A percentile compares a stretch with the other conserved stretches of the same genome.
Evolutionary conservation across 2,329 filamentous ascomycete genomes (phyloP).

Genomic region (Aaosphaeria arxii): DNA sequence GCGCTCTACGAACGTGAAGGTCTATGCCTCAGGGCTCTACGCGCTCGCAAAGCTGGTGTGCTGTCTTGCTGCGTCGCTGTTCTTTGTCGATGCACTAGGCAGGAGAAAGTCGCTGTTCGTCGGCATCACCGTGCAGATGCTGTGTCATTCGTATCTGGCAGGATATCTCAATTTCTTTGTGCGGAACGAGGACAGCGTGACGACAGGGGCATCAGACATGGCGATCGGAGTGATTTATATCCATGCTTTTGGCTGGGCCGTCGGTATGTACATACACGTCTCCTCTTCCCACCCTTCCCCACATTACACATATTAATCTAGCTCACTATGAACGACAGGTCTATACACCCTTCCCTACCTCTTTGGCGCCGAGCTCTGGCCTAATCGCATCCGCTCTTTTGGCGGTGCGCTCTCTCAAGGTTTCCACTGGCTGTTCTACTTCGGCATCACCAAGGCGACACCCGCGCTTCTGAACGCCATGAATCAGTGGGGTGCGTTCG

Average conservation of each 20-base stretch:
- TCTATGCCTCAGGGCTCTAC: constrained; percentile 45
- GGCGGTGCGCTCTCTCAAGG: constrained; percentile 39
- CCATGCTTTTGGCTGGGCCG: constrained; percentile 46
- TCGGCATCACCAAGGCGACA: constrained; percentile 32
- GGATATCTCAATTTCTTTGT: constrained; percentile 35
- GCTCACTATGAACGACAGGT: not conserved
- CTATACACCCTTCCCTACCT: constrained; percentile 44
- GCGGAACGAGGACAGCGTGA: constrained; percentile 17
- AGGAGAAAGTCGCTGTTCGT: constrained; percentile 25
- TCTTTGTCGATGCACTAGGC: constrained; percentile 46
- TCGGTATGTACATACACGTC: constrained; percentile 14
- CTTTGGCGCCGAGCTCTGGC: constrained; percentile 46
- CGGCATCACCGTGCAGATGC: constrained; percentile 36
- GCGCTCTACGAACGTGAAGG: constrained; percentile 21
- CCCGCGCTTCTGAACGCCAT: constrained; percentile 34
- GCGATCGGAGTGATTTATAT: constrained; percentile 46
- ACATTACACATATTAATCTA: not conserved
- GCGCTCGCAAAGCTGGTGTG: constrained; percentile 43
- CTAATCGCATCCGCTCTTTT: constrained; percentile 46
- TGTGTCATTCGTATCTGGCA: constrained; percentile 41
- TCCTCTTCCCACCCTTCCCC: no score
- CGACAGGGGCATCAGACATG: constrained; percentile 29
- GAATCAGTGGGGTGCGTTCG: constrained; percentile 44
- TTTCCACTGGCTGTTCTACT: constrained; percentile 46
- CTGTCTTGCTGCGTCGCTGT: constrained; percentile 40